Conservation (phyloP, 805 yeast genomes). For the Wickerhamomyces chambardii region DNA sequence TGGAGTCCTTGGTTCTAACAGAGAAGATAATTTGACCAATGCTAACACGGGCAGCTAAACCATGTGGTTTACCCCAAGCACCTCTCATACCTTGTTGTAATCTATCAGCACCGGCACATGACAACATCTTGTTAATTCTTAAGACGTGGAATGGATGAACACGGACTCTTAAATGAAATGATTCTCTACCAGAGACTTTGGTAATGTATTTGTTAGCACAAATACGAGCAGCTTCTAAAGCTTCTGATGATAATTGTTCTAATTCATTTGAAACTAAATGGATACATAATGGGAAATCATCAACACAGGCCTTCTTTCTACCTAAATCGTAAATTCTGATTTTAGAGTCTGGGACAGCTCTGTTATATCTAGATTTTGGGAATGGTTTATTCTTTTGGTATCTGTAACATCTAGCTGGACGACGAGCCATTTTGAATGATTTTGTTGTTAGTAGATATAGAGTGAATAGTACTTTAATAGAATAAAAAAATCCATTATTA, state of each 20-base stretch:
- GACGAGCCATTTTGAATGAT: slow-evolving; percentile 89
- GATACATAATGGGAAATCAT: slow-evolving; percentile 99
- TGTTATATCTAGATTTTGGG: slow-evolving; percentile 99
- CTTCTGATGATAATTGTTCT: slow-evolving; percentile 99
- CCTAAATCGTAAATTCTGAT: slow-evolving; percentile 99
- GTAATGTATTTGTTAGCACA: slow-evolving; percentile 99
- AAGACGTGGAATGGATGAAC: slow-evolving; percentile 99
- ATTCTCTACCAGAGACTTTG: slow-evolving; percentile 95
- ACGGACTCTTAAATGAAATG: slow-evolving; percentile 99
- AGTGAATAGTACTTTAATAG: background rate
- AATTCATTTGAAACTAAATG: slow-evolving; percentile 99
- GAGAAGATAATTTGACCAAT: slow-evolving; percentile 98
- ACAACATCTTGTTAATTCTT: slow-evolving; percentile 99
- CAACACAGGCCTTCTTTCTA: slow-evolving; percentile 99
- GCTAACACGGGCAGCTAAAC: slow-evolving; percentile 98
- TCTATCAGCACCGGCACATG: slow-evolving; percentile 99
- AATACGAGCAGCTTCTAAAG: slow-evolving; percentile 99
- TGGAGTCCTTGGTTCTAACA: slow-evolving; percentile 95
- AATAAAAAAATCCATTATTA: background rate
- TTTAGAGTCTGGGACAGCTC: slow-evolving; percentile 99
- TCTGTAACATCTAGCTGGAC: slow-evolving; percentile 99
- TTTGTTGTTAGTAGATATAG: slow-evolving; percentile 1
- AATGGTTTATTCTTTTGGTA: slow-evolving; percentile 99
- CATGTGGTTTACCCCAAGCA: slow-evolving; percentile 99
- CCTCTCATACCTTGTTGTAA: slow-evolving; percentile 99